Conservation (phyloP, 2,329 filamentous ascomycete species). For the Fusarium stilboides region DNA sequence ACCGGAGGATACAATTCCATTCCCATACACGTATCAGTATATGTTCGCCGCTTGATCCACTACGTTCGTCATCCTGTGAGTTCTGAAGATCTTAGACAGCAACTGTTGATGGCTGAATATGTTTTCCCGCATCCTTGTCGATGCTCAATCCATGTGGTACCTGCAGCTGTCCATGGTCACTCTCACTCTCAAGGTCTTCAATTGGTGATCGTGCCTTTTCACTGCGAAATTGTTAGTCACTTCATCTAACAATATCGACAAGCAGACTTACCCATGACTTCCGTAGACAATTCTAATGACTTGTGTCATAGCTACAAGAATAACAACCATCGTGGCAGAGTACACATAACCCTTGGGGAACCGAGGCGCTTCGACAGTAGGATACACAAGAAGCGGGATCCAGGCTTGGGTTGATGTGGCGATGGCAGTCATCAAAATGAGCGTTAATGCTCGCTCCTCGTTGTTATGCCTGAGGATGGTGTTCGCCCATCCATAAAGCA, state of each 20-base stretch:
- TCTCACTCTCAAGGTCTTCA: background rate
- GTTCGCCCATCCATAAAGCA: conserved; percentile 42
- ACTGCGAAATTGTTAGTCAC: background rate
- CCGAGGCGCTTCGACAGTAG: conserved; percentile 33
- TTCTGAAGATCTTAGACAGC: background rate
- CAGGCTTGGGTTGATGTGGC: conserved; percentile 36
- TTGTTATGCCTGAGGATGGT: conserved; percentile 34
- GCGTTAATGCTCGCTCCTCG: conserved; percentile 33
- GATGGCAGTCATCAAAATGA: conserved; percentile 40
- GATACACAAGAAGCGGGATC: conserved; percentile 38
- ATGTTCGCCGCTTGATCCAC: too few species aligned
- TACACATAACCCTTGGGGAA: conserved; percentile 6
- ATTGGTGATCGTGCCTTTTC: background rate
- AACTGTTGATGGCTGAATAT: background rate
- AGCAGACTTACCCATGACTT: background rate
- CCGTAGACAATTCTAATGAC: background rate
- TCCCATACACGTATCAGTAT: too few species aligned
- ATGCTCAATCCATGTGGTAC: background rate
- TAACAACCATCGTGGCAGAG: background rate
- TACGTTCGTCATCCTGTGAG: too few species aligned
- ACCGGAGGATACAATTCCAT: too few species aligned
- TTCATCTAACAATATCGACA: background rate
- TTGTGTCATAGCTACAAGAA: background rate
- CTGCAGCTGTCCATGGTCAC: background rate
- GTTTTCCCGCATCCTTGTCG: background rate